Base-by-base conservation (phyloP, 129 eudicot species). In the Heracleum sosnowskyi region DNA sequence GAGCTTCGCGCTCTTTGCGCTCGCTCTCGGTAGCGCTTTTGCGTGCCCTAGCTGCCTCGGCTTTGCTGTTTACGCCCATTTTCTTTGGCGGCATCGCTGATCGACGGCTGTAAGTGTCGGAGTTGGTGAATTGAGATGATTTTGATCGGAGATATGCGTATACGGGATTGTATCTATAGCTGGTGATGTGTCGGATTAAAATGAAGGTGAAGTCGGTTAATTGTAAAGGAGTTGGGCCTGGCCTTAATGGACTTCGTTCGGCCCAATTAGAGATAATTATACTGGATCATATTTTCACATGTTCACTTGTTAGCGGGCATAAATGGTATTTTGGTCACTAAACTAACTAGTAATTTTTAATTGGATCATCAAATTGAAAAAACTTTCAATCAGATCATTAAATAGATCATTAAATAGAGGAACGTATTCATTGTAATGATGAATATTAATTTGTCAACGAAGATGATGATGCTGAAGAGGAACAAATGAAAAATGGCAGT, bases 1-100 rank as follows among this genome's bases (percentile, higher is more conserved):
- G 85, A 41, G 88, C 79, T 12, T 88, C 93, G 64, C 87, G 87
- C 2, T 91, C 98, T 34, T 90, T 88, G 35, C 97, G 97, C 44
- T 94, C 98, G n/a, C 92, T 28, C 62, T 91, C 97, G 13, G 91
- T 80, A 74, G 97, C 97, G 86, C 78, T 84, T 68, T 82, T 86
- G 2, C 98, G 90, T 44, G 89, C 96, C 81, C 85, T 80, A 36
- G 98, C 93, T 11, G 86, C 97, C 83, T 94, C 98, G 46, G 98
- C 90, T 84, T 94, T 94, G 89, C 89, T 90, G 90, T 94, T 94
- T 31, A 88, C 91, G 26, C 97, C 97, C 97, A 91, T 86, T 74
- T 94, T 94, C 81, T 94, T 94, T 88, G 97, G 96, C 89, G 77
- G 77, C 77, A 74, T 74, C 39, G 28, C 37, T 13, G 74, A 69